phyloP scores from a whole-genome alignment of 176 grass and related monocot genomes.

The Dendrocalamus sinicus region DNA sequence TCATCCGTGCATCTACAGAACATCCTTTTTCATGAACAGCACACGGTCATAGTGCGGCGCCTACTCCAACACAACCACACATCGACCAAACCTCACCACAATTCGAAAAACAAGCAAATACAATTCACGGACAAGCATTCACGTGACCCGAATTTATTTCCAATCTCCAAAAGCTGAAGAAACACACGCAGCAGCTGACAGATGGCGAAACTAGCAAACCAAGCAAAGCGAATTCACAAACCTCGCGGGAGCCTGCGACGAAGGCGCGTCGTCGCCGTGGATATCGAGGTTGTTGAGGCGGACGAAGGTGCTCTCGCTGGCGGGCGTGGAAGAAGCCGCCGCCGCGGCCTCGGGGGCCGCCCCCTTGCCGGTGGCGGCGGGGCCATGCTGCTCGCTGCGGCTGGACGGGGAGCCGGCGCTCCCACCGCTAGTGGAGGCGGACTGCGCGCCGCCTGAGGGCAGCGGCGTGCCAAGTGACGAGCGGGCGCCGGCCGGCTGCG shows the following conservation, averaged over 20 bases:
- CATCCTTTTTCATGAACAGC: not conserved
- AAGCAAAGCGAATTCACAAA: slow-evolving; percentile 34
- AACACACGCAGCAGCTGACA: not conserved
- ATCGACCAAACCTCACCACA: not conserved
- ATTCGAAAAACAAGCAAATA: not conserved
- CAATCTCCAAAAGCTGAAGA: not conserved
- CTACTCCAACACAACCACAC: not conserved
- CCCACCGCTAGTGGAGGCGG: slow-evolving; percentile 75
- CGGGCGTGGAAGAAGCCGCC: slow-evolving; percentile 52
- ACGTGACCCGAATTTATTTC: not conserved
- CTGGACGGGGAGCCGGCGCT: slow-evolving; percentile 74
- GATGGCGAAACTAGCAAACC: not conserved
- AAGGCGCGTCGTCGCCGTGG: slow-evolving; percentile 72
- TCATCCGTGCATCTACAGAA: not conserved
- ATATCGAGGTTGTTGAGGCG: slow-evolving; percentile 77
- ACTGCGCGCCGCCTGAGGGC: slow-evolving; percentile 59
- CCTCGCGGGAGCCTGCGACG: slow-evolving; percentile 69
- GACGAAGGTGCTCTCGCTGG: slow-evolving; percentile 65
- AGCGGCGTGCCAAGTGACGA: slow-evolving; percentile 8
- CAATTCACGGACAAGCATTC: slow-evolving; percentile 6
- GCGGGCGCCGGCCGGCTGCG: not conserved
- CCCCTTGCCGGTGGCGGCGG: slow-evolving; percentile 14
- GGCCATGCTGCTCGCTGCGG: slow-evolving; percentile 57
- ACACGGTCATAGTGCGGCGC: no score
- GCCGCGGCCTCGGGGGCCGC: not conserved